phyloP scores from a whole-genome alignment of 768 basidiomycete species.

The Paxillus rubicundulus region DNA sequence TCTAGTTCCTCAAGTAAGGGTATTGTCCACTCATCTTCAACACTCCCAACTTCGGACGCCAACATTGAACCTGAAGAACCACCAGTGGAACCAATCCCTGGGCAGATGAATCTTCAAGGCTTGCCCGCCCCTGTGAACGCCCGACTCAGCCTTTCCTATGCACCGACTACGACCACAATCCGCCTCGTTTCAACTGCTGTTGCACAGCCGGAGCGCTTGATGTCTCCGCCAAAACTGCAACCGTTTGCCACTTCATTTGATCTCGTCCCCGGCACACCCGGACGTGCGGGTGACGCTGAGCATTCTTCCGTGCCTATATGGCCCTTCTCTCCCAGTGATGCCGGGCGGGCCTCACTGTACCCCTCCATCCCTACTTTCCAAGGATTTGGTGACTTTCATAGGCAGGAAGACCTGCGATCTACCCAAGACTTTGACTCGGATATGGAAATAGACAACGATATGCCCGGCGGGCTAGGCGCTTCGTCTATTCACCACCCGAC shows the following conservation, averaged over 20 bases:
- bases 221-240: slow-evolving; percentile 60
- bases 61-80: slow-evolving; percentile 16
- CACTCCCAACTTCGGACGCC: slow-evolving; percentile 28
- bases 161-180: slow-evolving; percentile 46
- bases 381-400: slow-evolving; percentile 25
- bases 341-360: slow-evolving; percentile 34
- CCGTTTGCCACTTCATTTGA: slow-evolving; percentile 70
- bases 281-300: slow-evolving; percentile 11
- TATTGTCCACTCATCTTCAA: slow-evolving; percentile 21
- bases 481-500: slow-evolving; percentile 20
- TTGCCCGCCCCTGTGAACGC: slow-evolving; percentile 59
- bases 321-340: slow-evolving; percentile 38
- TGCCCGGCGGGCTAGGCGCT: slow-evolving; percentile 34
- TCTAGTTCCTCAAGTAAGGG: slow-evolving; percentile 25
- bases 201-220: slow-evolving; percentile 18
- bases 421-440: slow-evolving; percentile 27
- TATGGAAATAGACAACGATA: slow-evolving; percentile 35
- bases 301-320: slow-evolving; percentile 32
- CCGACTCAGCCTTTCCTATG: slow-evolving; percentile 56
- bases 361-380: slow-evolving; percentile 38
- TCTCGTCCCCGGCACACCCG: slow-evolving; percentile 58
- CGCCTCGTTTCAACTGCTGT: slow-evolving; percentile 40
- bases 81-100: slow-evolving; percentile 52
- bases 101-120: slow-evolving; percentile 56
- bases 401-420: slow-evolving; percentile 10